phyloP scores from a whole-genome alignment of 2,329 filamentous ascomycete species.

The Leptodontidium sp. region DNA sequence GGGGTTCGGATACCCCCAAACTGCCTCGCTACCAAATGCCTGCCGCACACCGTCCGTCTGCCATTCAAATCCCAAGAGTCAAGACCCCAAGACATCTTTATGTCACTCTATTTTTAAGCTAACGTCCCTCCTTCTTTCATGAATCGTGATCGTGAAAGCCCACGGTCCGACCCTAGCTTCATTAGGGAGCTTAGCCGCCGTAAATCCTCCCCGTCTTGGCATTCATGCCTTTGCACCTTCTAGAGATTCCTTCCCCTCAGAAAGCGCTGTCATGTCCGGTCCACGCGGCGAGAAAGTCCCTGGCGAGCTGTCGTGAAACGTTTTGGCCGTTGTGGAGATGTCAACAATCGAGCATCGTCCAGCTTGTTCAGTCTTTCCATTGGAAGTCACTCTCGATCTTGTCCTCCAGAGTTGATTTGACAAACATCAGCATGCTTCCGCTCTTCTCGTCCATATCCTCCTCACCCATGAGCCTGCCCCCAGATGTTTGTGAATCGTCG shows the following conservation, averaged over 20 bases:
- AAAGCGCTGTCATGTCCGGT: constrained; percentile 10
- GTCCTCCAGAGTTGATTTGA: constrained; percentile 67
- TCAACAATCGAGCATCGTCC: constrained; percentile 25
- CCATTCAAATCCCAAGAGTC: constrained; percentile 26
- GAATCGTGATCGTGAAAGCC: constrained; percentile 22
- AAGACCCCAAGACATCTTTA: constrained; percentile 23
- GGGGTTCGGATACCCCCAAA: constrained; percentile 34
- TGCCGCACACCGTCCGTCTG: constrained; percentile 12
- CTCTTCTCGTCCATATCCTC: constrained; percentile 52
- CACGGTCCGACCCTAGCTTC: constrained; percentile 35
- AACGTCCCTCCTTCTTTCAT: constrained; percentile 26
- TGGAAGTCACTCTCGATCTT: constrained; percentile 62
- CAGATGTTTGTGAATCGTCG: constrained; percentile 46
- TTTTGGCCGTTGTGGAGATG: constrained; percentile 17
- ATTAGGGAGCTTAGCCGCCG: constrained; percentile 25
- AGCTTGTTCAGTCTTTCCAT: constrained; percentile 56
- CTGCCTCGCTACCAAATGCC: constrained; percentile 31
- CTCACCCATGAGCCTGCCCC: constrained; percentile 42
- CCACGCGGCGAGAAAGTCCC: constrained; percentile 14
- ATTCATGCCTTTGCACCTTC: constrained; percentile 36
- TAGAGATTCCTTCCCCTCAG: constrained; percentile 12
- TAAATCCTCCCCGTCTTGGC: constrained; percentile 29
- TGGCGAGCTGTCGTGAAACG: constrained; percentile 24
- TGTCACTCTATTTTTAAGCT: constrained; percentile 32
- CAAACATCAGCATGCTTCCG: constrained; percentile 63